Evolutionary conservation across 2,329 filamentous ascomycete genomes (phyloP).

Genomic region (Cladosporium halotolerans): DNA sequence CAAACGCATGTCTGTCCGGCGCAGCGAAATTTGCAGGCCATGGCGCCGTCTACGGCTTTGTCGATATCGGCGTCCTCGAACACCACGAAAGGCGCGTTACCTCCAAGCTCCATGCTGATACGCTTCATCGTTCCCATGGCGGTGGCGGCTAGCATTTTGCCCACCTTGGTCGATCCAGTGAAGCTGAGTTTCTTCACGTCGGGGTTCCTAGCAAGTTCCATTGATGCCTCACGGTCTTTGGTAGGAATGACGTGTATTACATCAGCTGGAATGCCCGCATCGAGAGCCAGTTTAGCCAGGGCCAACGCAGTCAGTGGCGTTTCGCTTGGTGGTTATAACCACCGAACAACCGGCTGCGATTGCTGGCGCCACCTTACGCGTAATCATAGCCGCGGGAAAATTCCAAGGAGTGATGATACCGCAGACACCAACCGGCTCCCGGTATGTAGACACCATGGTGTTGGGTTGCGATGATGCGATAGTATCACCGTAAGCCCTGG

Average conservation of each 20-base stretch:
- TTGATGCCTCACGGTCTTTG: constrained; percentile 3
- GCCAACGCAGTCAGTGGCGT: constrained; percentile 21
- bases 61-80: constrained; percentile 26
- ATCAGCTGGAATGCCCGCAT: constrained; percentile 17
- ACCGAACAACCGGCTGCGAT: constrained; percentile 24
- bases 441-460: constrained; percentile 4
- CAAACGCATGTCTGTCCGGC: constrained; percentile 23
- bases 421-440: constrained; percentile 25
- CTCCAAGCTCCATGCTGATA: constrained; percentile 22
- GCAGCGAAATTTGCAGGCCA: constrained; percentile 21
- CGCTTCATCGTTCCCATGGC: constrained; percentile 19
- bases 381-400: constrained; percentile 23
- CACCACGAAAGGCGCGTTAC: constrained; percentile 25
- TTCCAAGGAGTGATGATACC: constrained; percentile 15
- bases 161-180: constrained; percentile 23
- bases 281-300: constrained; percentile 14
- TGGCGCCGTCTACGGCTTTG: constrained; percentile 17
- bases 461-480: neutral
- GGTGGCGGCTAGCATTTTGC: constrained; percentile 22
- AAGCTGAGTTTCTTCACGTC: constrained; percentile 23
- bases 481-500: constrained; percentile 11
- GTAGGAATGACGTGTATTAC: constrained; percentile 16
- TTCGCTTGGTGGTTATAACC: constrained; percentile 22
- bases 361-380: constrained; percentile 16
- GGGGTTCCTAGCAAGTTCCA: constrained; percentile 11